Evolutionary conservation across 2,329 filamentous ascomycete genomes (phyloP).

Genomic region (Aspergillus carbonarius): DNA sequence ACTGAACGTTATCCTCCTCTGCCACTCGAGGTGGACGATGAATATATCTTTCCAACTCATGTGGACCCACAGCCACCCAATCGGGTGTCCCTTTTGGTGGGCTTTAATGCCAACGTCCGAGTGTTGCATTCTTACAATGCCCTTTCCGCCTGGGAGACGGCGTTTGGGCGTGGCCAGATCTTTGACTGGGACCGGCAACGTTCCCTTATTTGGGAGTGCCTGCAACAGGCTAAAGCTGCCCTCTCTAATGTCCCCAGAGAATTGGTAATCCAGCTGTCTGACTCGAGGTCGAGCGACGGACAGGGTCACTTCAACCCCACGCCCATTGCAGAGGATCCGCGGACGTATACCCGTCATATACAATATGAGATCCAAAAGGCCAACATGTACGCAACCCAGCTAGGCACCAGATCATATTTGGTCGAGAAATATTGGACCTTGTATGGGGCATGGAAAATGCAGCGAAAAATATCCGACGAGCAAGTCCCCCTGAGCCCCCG

Average conservation of each 20-base stretch:
- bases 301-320: conserved; percentile 47
- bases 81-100: conserved; percentile 68
- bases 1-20: conserved; percentile 75
- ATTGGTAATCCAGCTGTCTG: conserved; percentile 55
- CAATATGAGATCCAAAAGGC: conserved; percentile 91
- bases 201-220: conserved; percentile 67
- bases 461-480: conserved; percentile 21
- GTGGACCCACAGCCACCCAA: conserved; percentile 69
- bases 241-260: conserved; percentile 68
- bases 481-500: conserved; percentile 12
- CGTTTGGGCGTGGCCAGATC: conserved; percentile 74
- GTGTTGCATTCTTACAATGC: conserved; percentile 79
- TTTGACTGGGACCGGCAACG: conserved; percentile 77
- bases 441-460: conserved; percentile 59
- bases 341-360: conserved; percentile 41
- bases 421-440: conserved; percentile 84
- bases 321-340: conserved; percentile 45
- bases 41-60: conserved; percentile 70
- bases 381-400: conserved; percentile 79
- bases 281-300: conserved; percentile 31
- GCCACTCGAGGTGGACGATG: conserved; percentile 80
- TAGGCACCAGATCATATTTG: conserved; percentile 78
- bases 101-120: conserved; percentile 76
- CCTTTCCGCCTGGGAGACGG: conserved; percentile 75
- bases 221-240: conserved; percentile 68